Percentiles rank a stretch among this genome's conserved stretches.
Conservation (phyloP, 345 rosid species). For the Salix viminalis region DNA sequence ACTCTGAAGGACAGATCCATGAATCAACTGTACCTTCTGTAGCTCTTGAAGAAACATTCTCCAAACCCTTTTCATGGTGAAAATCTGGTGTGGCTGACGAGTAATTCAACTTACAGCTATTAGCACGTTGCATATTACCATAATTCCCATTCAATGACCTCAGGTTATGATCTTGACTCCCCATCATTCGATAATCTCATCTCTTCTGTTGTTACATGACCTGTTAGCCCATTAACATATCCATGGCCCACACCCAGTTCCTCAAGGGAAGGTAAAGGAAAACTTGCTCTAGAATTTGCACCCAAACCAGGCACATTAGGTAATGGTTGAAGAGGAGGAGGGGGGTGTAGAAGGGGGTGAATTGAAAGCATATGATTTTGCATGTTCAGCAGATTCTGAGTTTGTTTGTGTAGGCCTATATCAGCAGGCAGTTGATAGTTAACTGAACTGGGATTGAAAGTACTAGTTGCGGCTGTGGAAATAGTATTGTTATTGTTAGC, state of each 20-base stretch:
- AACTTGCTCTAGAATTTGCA: conserved; percentile 22
- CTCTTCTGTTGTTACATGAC: conserved; percentile 3
- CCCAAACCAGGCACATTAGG: conserved; percentile 16
- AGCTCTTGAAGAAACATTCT: conserved; percentile 44
- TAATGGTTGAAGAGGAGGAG: conserved; percentile 17
- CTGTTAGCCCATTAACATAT: conserved; percentile 21
- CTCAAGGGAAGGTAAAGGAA: conserved; percentile 27
- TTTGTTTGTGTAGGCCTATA: conserved; percentile 29
- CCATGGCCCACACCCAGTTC: conserved; percentile 34
- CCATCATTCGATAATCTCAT: neutral
- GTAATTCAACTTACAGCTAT: conserved; percentile 39
- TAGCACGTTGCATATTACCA: conserved; percentile 22
- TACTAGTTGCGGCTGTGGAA: conserved; percentile 10
- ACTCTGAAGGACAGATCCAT: conserved; percentile 59
- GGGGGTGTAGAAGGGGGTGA: conserved; percentile 31
- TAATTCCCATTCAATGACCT: conserved; percentile 30
- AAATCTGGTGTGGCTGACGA: conserved; percentile 46
- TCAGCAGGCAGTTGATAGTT: conserved; percentile 34
- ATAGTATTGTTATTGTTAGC: conserved; percentile 4
- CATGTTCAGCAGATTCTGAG: conserved; percentile 31
- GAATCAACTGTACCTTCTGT: conserved; percentile 52
- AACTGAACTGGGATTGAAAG: conserved; percentile 25
- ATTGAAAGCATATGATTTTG: conserved; percentile 31
- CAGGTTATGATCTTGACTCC: conserved; percentile 15
- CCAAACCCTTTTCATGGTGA: conserved; percentile 47